These are phyloP conservation scores for Mucor ambiguus DNA, from an alignment of 371 early-diverging fungal species.

Conservation along the genomic window DNA sequence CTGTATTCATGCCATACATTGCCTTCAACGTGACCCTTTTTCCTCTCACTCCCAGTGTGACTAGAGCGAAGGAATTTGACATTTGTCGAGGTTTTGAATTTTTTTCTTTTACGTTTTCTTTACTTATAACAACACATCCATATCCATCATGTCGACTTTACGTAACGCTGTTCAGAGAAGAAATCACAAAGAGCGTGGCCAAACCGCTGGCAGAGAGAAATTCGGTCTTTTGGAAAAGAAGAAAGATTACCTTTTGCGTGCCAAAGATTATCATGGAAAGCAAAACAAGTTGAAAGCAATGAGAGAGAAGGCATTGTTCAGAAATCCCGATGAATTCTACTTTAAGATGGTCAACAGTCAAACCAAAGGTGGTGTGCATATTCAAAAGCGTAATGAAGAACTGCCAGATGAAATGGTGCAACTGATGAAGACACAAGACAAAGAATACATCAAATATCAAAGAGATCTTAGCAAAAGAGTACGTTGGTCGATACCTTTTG, in stretches of 20 bases:
- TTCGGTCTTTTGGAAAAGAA: conserved; percentile 94
- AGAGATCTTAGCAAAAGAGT: conserved; percentile 80
- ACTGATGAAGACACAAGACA: conserved; percentile 92
- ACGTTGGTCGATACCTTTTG: background rate
- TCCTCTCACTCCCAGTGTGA: conserved; percentile 9
- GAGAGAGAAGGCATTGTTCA: conserved; percentile 80
- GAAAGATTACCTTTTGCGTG: conserved; percentile 96
- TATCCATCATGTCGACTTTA: conserved; percentile 50
- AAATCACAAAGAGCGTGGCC: conserved; percentile 92
- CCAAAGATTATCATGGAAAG: conserved; percentile 88
- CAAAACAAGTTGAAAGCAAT: conserved; percentile 82
- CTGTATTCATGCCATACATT: background rate
- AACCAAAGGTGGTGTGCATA: conserved; percentile 84
- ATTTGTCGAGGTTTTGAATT: background rate
- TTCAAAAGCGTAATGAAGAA: conserved; percentile 72
- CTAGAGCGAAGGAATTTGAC: background rate
- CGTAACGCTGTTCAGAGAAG: conserved; percentile 88
- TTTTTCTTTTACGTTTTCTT: background rate
- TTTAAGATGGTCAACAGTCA: conserved; percentile 91
- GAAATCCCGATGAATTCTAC: conserved; percentile 98
- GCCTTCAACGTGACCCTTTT: conserved; percentile 7
- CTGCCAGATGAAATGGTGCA: conserved; percentile 79
- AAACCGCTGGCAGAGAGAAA: conserved; percentile 69
- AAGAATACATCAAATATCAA: conserved; percentile 82
- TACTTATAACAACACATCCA: background rate